Evolutionary conservation across 2,329 filamentous ascomycete species (phyloP).

Genomic region (Fusarium luffae): DNA sequence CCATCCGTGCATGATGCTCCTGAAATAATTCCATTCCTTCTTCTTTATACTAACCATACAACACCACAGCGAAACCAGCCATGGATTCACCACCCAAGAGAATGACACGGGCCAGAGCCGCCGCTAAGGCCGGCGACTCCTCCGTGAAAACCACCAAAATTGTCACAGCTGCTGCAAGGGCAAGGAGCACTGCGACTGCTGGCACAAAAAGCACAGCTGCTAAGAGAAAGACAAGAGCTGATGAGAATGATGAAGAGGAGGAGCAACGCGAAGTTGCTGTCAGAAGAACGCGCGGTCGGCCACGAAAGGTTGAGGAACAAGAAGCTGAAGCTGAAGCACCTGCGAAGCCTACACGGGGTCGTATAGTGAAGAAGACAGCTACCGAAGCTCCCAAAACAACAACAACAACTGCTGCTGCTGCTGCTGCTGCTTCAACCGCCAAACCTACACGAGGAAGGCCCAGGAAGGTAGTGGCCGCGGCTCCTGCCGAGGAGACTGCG

Average conservation of each 20-base stretch:
- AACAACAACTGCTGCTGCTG: slow-evolving; percentile 29
- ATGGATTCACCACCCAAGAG: slow-evolving; percentile 72
- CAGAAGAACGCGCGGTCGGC: slow-evolving; percentile 55
- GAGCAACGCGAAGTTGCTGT: slow-evolving; percentile 48
- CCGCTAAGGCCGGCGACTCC: slow-evolving; percentile 55
- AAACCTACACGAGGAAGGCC: slow-evolving; percentile 58
- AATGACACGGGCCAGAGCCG: slow-evolving; percentile 64
- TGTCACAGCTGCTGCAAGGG: slow-evolving; percentile 61
- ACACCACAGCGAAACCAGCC: slow-evolving; percentile 38
- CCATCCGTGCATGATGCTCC: slow-evolving; percentile 45
- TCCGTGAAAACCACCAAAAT: slow-evolving; percentile 57
- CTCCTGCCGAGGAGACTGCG: slow-evolving; percentile 40
- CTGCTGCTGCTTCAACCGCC: slow-evolving; percentile 40
- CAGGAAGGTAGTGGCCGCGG: slow-evolving; percentile 52
- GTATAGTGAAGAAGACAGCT: slow-evolving; percentile 45
- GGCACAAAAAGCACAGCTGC: slow-evolving; percentile 51
- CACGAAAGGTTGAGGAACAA: slow-evolving; percentile 55
- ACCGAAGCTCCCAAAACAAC: slow-evolving; percentile 40
- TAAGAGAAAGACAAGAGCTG: slow-evolving; percentile 64
- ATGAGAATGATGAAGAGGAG: slow-evolving; percentile 63
- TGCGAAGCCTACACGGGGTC: slow-evolving; percentile 46
- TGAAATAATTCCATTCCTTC: slow-evolving; percentile 28
- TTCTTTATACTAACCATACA: slow-evolving; percentile 43
- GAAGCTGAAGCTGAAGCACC: slow-evolving; percentile 36
- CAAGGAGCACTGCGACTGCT: slow-evolving; percentile 54